A percentile compares a stretch with the other conserved stretches of the same genome.
These are phyloP conservation scores for Suhomyces yuchorum DNA, from an alignment of 1,139 yeast genomes.

Conservation along the genomic window DNA sequence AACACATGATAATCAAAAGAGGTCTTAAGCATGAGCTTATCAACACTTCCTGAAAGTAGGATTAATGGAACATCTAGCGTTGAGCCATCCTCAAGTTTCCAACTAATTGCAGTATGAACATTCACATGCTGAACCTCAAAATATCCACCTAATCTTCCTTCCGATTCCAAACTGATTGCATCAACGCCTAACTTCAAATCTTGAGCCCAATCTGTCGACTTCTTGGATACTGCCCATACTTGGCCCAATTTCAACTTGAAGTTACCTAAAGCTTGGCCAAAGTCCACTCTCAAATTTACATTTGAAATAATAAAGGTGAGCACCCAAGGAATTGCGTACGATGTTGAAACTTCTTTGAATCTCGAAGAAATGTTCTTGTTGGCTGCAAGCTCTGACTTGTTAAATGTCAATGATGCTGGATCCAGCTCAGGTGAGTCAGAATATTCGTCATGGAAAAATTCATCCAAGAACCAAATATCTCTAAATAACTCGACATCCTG, in stretches of 20 bases:
- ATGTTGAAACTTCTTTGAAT: constrained; percentile 61
- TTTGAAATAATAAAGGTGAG: constrained; percentile 59
- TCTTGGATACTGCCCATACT: constrained; percentile 71
- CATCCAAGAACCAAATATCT: constrained; percentile 77
- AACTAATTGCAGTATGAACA: constrained; percentile 67
- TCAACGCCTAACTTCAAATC: constrained; percentile 64
- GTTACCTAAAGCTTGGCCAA: constrained; percentile 83
- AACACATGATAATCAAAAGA: constrained; percentile 87
- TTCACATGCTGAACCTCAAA: constrained; percentile 53
- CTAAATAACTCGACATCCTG: constrained; percentile 82
- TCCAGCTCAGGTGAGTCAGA: constrained; percentile 1
- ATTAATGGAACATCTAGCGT: constrained; percentile 66
- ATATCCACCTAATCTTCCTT: constrained; percentile 79
- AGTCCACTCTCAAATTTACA: constrained; percentile 60
- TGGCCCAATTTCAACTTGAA: constrained; percentile 55
- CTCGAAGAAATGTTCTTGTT: constrained; percentile 51
- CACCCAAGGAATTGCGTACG: constrained; percentile 76
- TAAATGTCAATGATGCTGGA: neutral
- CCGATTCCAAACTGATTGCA: constrained; percentile 53
- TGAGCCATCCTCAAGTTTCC: constrained; percentile 54
- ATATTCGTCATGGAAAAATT: constrained; percentile 14
- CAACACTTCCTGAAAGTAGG: constrained; percentile 60
- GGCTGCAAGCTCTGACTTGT: constrained; percentile 27
- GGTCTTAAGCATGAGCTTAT: constrained; percentile 56
- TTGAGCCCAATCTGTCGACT: constrained; percentile 72